phyloP scores from a whole-genome alignment of 495 filamentous ascomycete species.

The Talaromyces thailandensis region DNA sequence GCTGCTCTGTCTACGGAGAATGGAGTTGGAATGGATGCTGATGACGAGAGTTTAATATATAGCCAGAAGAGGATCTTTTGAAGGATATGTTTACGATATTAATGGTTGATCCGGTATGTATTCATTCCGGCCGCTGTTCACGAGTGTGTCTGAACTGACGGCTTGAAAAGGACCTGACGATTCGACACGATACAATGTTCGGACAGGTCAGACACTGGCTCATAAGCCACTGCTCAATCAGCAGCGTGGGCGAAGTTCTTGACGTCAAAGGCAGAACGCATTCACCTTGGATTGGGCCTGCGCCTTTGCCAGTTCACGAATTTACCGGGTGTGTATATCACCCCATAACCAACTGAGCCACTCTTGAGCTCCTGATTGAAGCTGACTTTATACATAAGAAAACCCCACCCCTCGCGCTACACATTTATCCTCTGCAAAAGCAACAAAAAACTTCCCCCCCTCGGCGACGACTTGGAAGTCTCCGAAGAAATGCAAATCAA shows the following conservation, averaged over 20 bases:
- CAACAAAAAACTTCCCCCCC: not conserved
- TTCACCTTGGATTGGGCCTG: slow-evolving; percentile 6
- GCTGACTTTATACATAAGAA: not conserved
- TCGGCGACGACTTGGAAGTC: not conserved
- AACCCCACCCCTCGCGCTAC: slow-evolving; percentile 6
- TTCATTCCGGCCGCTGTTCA: not conserved
- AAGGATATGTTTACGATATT: not conserved
- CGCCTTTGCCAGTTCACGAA: slow-evolving; percentile 2
- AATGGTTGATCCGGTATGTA: slow-evolving; percentile 8
- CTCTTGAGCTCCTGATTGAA: not conserved
- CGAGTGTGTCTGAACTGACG: not conserved
- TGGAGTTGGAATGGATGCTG: not conserved
- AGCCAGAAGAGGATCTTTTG: not conserved
- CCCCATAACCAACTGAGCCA: not conserved
- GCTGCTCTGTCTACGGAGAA: not conserved
- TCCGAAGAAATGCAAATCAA: not conserved
- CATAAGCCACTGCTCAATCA: not conserved
- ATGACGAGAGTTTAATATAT: not conserved
- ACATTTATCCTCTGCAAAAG: slow-evolving; percentile 8
- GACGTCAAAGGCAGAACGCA: not conserved
- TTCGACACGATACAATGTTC: slow-evolving; percentile 7
- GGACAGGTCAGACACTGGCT: slow-evolving; percentile 10
- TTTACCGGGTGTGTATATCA: not conserved
- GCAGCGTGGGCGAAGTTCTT: not conserved
- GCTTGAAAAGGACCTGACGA: not conserved